Evolutionary conservation across 2,329 filamentous ascomycete genomes (phyloP).

Genomic region (Monilinia polystroma): DNA sequence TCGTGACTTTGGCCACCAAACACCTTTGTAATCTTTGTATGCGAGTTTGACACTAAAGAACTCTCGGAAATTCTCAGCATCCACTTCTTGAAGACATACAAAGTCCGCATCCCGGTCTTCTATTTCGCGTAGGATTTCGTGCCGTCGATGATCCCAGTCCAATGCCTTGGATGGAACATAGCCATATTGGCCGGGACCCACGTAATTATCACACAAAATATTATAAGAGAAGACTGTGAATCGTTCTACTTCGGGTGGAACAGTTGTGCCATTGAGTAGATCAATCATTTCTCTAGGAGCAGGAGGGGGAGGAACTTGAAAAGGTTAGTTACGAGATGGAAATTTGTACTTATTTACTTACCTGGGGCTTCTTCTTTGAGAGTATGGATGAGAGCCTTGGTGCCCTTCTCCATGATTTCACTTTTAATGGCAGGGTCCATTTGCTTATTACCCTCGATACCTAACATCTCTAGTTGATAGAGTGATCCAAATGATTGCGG

Average conservation of each 20-base stretch:
- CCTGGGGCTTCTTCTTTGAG: conserved; percentile 82
- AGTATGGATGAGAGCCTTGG: conserved; percentile 76
- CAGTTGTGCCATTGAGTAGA: conserved; percentile 65
- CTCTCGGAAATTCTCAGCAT: conserved; percentile 86
- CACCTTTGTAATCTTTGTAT: conserved; percentile 85
- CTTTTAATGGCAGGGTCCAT: conserved; percentile 73
- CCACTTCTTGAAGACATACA: conserved; percentile 90
- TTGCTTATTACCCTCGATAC: conserved; percentile 90
- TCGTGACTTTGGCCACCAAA: conserved; percentile 87
- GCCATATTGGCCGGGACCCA: conserved; percentile 80
- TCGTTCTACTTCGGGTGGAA: conserved; percentile 57
- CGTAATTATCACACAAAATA: conserved; percentile 90
- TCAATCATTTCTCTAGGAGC: conserved; percentile 73
- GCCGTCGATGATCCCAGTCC: conserved; percentile 81
- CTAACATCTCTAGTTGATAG: conserved; percentile 83
- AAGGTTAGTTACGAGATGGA: conserved; percentile 22
- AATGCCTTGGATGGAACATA: conserved; percentile 83
- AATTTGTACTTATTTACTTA: conserved; percentile 49
- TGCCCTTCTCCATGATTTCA: conserved; percentile 83
- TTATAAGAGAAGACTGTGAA: conserved; percentile 93
- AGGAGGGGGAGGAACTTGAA: conserved; percentile 72
- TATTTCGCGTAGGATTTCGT: conserved; percentile 81
- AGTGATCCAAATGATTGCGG: conserved; percentile 87
- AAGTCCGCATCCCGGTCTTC: conserved; percentile 80
- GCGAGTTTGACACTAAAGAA: conserved; percentile 86